phyloP scores from a whole-genome alignment of 1,284 basidiomycete species.

The Naganishia albida region DNA sequence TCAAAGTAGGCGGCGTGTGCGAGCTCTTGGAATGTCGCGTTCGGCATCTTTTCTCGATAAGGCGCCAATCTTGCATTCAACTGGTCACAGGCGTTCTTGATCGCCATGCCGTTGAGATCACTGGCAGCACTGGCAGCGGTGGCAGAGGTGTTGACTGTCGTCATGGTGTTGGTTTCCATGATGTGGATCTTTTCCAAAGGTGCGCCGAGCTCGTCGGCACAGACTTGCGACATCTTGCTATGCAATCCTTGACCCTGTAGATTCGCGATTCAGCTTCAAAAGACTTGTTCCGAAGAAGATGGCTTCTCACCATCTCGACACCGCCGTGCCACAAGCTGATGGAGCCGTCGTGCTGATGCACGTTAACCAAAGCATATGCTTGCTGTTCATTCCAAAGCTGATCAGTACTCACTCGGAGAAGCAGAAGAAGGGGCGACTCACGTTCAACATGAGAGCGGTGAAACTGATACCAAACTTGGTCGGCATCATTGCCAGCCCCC shows the following conservation, averaged over 20 bases:
- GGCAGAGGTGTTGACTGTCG: conserved; percentile 47
- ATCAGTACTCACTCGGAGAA: neutral
- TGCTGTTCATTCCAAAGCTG: conserved; percentile 33
- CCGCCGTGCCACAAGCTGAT: conserved; percentile 47
- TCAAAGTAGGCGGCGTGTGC: conserved; percentile 49
- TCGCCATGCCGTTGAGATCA: conserved; percentile 41
- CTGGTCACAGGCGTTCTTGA: conserved; percentile 51
- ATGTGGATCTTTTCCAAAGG: conserved; percentile 48
- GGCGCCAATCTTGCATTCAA: conserved; percentile 45
- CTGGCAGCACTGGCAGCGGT: conserved; percentile 43
- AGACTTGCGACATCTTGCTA: conserved; percentile 50
- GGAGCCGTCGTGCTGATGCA: conserved; percentile 48
- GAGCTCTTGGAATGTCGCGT: conserved; percentile 38
- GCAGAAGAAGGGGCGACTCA: conserved; percentile 1
- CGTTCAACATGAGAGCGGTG: conserved; percentile 47
- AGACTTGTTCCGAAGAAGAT: neutral
- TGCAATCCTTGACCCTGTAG: conserved; percentile 42
- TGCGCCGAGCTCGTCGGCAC: conserved; percentile 48
- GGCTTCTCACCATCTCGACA: conserved; percentile 41
- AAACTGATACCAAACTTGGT: conserved; percentile 52
- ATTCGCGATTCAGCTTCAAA: neutral
- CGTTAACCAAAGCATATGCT: conserved; percentile 48
- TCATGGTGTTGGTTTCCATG: conserved; percentile 41
- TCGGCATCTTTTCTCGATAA: conserved; percentile 38
- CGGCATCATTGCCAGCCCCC: conserved; percentile 47